Evolutionary conservation across 148 eudicot species (phyloP).

Genomic region (Camellia lanceoleosa): DNA sequence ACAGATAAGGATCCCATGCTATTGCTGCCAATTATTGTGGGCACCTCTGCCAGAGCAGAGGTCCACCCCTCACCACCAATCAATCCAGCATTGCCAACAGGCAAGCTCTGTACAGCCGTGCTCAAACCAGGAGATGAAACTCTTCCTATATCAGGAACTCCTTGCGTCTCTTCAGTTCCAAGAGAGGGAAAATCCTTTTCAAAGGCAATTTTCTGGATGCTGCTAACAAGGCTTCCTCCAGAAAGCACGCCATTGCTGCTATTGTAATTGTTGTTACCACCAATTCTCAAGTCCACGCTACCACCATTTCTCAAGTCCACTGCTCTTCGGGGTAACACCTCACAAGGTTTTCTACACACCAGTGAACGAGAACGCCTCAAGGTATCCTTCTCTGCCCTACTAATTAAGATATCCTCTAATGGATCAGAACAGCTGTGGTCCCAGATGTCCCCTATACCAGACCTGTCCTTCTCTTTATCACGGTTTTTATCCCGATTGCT

Average conservation of each 20-base stretch:
- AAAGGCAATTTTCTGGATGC: slow-evolving; percentile 54
- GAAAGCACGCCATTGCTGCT: slow-evolving; percentile 37
- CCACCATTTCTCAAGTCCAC: slow-evolving; percentile 31
- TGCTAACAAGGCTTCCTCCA: slow-evolving; percentile 29
- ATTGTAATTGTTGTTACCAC: slow-evolving; percentile 24
- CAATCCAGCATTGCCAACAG: slow-evolving; percentile 50
- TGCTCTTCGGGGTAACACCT: slow-evolving; percentile 34
- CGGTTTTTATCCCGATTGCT: slow-evolving; percentile 49
- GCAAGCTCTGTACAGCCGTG: slow-evolving; percentile 58
- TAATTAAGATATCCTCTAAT: slow-evolving; percentile 40
- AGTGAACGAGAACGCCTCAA: slow-evolving; percentile 67
- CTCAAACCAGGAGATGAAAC: slow-evolving; percentile 71
- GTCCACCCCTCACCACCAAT: slow-evolving; percentile 80
- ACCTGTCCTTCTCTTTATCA: slow-evolving; percentile 61
- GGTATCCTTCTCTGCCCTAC: slow-evolving; percentile 48
- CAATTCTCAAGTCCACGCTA: slow-evolving; percentile 29
- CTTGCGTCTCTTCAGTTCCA: slow-evolving; percentile 65
- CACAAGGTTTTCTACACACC: slow-evolving; percentile 52
- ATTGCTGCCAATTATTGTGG: slow-evolving; percentile 44
- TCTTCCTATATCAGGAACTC: slow-evolving; percentile 49
- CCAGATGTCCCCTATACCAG: slow-evolving; percentile 50
- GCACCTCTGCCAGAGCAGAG: slow-evolving; percentile 85
- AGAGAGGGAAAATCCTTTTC: slow-evolving; percentile 80
- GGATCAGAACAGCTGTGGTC: slow-evolving; percentile 62
- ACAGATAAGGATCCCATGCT: slow-evolving; percentile 29